A percentile compares a stretch with the other conserved stretches of the same genome.
Conservation (phyloP, 2,329 filamentous ascomycete genomes). For the Ceratocystis lukuohia region DNA sequence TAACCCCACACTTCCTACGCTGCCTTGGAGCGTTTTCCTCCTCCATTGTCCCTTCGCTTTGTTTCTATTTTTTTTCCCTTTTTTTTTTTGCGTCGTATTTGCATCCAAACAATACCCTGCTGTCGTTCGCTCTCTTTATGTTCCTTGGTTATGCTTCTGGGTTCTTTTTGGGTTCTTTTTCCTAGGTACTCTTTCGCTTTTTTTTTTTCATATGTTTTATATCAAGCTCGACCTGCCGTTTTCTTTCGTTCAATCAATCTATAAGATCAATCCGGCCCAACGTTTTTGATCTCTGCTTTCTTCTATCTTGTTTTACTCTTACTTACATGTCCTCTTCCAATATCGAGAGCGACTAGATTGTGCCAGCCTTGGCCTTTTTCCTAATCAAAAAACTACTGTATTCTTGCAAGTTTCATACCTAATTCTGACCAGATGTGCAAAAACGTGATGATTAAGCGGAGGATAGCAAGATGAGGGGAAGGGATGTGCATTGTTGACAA, state of each 20-base stretch:
- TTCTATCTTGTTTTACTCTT: background rate
- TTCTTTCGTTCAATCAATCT: background rate
- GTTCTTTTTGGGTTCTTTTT: too few species aligned
- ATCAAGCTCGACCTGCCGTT: background rate
- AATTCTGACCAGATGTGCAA: background rate
- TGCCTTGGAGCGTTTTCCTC: slow-evolving; percentile 8
- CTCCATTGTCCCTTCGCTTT: slow-evolving; percentile 2
- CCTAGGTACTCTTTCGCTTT: slow-evolving; percentile 1
- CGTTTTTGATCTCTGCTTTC: background rate
- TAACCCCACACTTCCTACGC: background rate
- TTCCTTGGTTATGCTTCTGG: slow-evolving; percentile 10
- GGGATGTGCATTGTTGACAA: background rate
- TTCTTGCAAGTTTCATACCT: background rate
- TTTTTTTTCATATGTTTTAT: background rate
- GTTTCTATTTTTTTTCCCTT: slow-evolving; percentile 2
- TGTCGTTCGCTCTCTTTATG: slow-evolving; percentile 10
- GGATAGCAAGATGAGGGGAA: background rate
- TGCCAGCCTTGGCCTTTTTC: background rate
- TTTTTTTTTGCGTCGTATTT: slow-evolving; percentile 11
- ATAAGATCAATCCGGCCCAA: background rate
- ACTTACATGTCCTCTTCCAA: background rate
- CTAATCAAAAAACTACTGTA: background rate
- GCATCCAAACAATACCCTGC: slow-evolving; percentile 19
- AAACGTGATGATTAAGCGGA: background rate
- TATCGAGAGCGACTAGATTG: background rate